Evolutionary conservation across 1,284 basidiomycete species (phyloP), one percentile per base, ranked within the genome.

Genomic region (Trichosporon faecale): DNA sequence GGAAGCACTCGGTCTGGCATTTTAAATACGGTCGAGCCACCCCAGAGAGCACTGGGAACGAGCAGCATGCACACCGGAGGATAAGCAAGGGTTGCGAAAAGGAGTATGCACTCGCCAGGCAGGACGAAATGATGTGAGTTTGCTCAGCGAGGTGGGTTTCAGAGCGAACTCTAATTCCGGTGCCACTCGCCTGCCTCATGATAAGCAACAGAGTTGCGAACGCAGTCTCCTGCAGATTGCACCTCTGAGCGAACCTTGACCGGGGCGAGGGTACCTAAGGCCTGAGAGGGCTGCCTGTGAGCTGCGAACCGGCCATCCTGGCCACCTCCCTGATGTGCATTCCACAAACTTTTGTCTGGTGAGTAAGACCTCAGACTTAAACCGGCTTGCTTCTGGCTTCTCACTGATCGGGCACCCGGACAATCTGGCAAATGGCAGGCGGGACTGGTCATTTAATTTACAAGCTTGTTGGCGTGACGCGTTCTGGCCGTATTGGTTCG

Each of bases 171-270:
- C 18, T 18, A 61, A 60, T 31, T 61, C 29, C 29, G 18, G 57
- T 61, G 57, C 29, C 29, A 61, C 57, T 31, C 49, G 49, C n/a
- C 49, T 52, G 49, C 49, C 49, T 52, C 49, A 52, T 52, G 57
- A 61, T 61, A 61, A 61, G 57, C 57, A 61, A 61, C 57, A 31
- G 16, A 61, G 57, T 61, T 61, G 33, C 29, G 57, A 33, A 61
- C 57, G 7, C 9, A n/a, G 27, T 33, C 57, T 31, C 57, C 29
- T 61, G 29, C 27, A 61, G 29, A 52, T 52, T 52, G 21, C 49
- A 52, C 49, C 49, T 52, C 23, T 23, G 49, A 52, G 49, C 49
- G 21, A 52, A 52, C 21, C 21, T 52, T 52, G 49, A 23, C 40
- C 18, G 40, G n/a, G 33, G 18, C 18, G 35, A 37, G 35, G 35